Evolutionary conservation across 345 rosid species (phyloP).

Genomic region (Eutrema yunnanense): DNA sequence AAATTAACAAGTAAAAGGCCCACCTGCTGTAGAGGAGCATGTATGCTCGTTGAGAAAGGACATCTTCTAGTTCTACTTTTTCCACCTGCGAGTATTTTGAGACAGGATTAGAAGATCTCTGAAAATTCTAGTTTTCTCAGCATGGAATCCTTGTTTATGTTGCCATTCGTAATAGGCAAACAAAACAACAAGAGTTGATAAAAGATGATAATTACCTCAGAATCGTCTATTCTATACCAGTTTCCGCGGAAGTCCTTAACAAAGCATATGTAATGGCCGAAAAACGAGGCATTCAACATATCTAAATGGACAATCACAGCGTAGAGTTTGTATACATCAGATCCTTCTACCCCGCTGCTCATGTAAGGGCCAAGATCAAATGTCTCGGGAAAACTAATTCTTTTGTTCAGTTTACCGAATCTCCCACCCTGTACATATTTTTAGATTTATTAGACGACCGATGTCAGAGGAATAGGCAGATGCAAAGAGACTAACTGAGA

Average conservation of each 20-base stretch:
- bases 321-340: conserved; percentile 77
- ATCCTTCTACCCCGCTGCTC: conserved; percentile 62
- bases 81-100: conserved; percentile 47
- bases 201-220: conserved; percentile 48
- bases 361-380: conserved; percentile 83
- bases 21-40: conserved; percentile 97
- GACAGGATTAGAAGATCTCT: background rate
- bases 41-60: conserved; percentile 88
- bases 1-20: background rate
- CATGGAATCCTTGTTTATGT: background rate
- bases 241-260: conserved; percentile 76
- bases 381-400: conserved; percentile 78
- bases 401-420: conserved; percentile 95
- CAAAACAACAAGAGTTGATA: background rate
- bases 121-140: background rate
- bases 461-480: background rate
- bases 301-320: conserved; percentile 95
- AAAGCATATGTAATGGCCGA: conserved; percentile 93
- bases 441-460: conserved; percentile 1
- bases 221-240: conserved; percentile 85
- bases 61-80: conserved; percentile 74
- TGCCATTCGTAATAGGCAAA: background rate
- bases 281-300: conserved; percentile 91
- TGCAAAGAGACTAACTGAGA: background rate
- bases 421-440: conserved; percentile 74